Evolutionary conservation across 352 stramenopile genomes (phyloP).

Genomic region (Lagenidium giganteum): DNA sequence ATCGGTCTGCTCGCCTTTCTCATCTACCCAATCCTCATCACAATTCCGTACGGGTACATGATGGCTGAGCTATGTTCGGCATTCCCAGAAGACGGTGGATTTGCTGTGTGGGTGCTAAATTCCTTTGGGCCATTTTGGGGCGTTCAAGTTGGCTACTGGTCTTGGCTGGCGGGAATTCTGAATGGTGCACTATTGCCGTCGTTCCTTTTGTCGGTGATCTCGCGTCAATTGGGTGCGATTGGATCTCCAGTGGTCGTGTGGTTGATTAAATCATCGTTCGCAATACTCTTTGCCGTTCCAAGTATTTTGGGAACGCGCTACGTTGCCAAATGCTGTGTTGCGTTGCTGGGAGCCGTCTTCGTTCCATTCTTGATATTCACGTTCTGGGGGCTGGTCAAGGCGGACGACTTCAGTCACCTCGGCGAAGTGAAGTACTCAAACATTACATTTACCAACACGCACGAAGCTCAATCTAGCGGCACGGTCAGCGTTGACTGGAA

Average conservation of each 20-base stretch:
- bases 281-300: constrained; percentile 18
- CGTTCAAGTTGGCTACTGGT: constrained; percentile 81
- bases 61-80: constrained; percentile 61
- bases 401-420: constrained; percentile 3
- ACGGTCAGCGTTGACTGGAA: constrained; percentile 37
- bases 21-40: constrained; percentile 62
- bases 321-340: constrained; percentile 51
- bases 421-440: neutral
- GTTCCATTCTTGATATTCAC: constrained; percentile 74
- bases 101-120: constrained; percentile 63
- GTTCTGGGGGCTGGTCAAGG: constrained; percentile 14
- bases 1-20: constrained; percentile 42
- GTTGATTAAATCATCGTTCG: constrained; percentile 21
- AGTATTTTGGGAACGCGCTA: constrained; percentile 36
- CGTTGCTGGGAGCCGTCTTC: constrained; percentile 68
- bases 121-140: constrained; percentile 76
- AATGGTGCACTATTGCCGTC: constrained; percentile 47
- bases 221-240: neutral
- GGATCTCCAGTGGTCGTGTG: constrained; percentile 3
- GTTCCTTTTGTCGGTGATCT: constrained; percentile 17
- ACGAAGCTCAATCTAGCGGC: neutral
- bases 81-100: constrained; percentile 73
- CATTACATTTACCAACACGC: constrained; percentile 2
- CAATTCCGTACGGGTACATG: constrained; percentile 49
- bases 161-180: constrained; percentile 62